Evolutionary conservation across 208 protist genomes (phyloP).

Genomic region (Porcisia deanei): DNA sequence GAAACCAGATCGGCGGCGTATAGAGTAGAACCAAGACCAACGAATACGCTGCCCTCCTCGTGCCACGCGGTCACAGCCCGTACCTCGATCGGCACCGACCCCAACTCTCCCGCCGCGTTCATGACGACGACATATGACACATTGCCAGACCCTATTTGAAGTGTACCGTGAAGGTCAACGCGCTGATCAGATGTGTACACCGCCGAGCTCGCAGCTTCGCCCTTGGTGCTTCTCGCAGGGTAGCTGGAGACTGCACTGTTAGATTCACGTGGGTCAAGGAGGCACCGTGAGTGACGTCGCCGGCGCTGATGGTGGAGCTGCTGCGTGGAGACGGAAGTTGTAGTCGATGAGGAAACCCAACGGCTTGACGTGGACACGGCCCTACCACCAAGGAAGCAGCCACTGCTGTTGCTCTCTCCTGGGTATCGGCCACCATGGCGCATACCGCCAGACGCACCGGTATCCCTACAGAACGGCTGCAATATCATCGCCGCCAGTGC

Average conservation of each 20-base stretch:
- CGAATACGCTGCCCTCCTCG: conserved; percentile 59
- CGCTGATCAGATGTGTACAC: conserved; percentile 19
- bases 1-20: conserved; percentile 53
- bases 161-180: conserved; percentile 25
- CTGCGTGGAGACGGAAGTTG: conserved; percentile 12
- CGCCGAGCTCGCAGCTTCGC: conserved; percentile 27
- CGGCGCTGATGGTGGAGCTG: conserved; percentile 4
- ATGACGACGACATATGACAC: conserved; percentile 69
- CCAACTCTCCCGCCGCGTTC: conserved; percentile 63
- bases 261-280: conserved; percentile 13
- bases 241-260: conserved; percentile 32
- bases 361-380: conserved; percentile 14
- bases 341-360: conserved; percentile 13
- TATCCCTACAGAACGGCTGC: conserved; percentile 29
- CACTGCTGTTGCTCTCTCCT: background rate
- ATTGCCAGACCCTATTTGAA: conserved; percentile 46
- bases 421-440: conserved; percentile 7
- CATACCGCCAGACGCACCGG: background rate
- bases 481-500: conserved; percentile 36
- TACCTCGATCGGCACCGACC: conserved; percentile 53
- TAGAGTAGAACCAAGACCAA: conserved; percentile 55
- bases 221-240: conserved; percentile 18
- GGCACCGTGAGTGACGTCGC: conserved; percentile 2
- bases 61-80: conserved; percentile 57
- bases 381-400: background rate